Base-by-base conservation (phyloP, 345 rosid genomes). In the Mallotus nudiflorus region DNA sequence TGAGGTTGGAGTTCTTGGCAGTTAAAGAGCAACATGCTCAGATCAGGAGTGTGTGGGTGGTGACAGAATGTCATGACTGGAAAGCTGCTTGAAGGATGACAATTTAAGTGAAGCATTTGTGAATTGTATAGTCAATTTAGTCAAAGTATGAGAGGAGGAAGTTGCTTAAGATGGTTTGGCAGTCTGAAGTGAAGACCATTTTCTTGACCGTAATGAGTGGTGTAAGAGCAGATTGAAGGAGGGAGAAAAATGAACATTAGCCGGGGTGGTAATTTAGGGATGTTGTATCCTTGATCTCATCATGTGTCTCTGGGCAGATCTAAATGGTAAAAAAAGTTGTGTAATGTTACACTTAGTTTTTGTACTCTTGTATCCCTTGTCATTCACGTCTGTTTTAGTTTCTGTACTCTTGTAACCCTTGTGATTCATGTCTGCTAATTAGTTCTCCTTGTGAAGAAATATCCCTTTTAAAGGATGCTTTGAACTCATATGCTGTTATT, bases 401-500 rank as follows among this genome's bases (percentile, higher is more conserved):
- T 39, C 19, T 22, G 48, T 9, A 57, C 39, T 9, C 20, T 51
- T 22, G 40, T 40, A n/a, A n/a, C 16, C 3, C 4, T 20, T 22
- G 46, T 4, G 1, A 44, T 57, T 22, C 24, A 27, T 27, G 39
- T 54, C 22, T 64, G 7, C 25, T 8, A 7, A 8, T 42, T 45
- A 27, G 51, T 24, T 52, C 13, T 14, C 60, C 62, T 56, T 19
- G 16, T 39, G 22, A 1, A 18, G n/a, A 56, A 35, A 7, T 58
- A 20, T 61, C 45, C n/a, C 64, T 62, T 29, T 24, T 48, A 44
- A 58, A 66, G 53, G 31, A 15, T 56, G 25, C 51, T 70, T 16
- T 54, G 53, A 48, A 68, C 78, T 84, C 77, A 86, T 71, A 52
- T 50, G 14, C n/a, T n/a, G 16, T 28, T 35, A 29, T 65, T 74